These are phyloP conservation scores for Trichoderma sp. DNA, from an alignment of 2,329 filamentous ascomycete species.

Conservation along the genomic window DNA sequence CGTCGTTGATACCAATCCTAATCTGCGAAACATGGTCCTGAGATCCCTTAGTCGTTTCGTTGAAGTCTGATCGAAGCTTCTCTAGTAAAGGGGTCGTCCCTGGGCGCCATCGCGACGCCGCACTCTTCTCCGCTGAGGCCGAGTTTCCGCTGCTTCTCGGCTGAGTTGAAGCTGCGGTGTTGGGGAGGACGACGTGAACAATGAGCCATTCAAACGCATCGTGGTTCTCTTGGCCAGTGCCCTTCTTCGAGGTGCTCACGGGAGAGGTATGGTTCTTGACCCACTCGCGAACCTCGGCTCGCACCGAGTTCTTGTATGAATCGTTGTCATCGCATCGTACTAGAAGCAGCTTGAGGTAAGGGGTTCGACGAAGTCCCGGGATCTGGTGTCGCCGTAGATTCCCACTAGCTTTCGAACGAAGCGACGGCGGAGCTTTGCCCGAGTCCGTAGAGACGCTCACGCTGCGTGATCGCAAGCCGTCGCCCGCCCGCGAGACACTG, in stretches of 20 bases:
- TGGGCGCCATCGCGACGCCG: conserved; percentile 73
- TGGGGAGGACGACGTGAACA: conserved; percentile 86
- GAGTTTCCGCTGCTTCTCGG: conserved; percentile 63
- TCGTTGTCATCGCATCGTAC: conserved; percentile 96
- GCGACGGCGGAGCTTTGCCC: conserved; percentile 28
- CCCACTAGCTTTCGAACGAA: conserved; percentile 37
- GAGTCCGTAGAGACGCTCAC: conserved; percentile 42
- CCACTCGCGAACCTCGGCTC: conserved; percentile 86
- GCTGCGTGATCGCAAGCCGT: conserved; percentile 63
- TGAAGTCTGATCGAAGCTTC: conserved; percentile 89
- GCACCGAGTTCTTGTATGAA: conserved; percentile 78
- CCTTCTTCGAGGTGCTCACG: conserved; percentile 53
- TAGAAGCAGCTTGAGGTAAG: conserved; percentile 88
- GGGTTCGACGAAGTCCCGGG: conserved; percentile 85
- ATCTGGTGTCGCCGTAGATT: conserved; percentile 80
- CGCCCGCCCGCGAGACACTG: conserved; percentile 48
- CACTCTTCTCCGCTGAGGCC: conserved; percentile 64
- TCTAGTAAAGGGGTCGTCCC: conserved; percentile 83
- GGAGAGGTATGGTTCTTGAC: conserved; percentile 73
- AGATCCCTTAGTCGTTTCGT: conserved; percentile 67
- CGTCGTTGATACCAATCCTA: conserved; percentile 70
- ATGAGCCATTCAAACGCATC: conserved; percentile 97
- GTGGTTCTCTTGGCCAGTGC: conserved; percentile 81
- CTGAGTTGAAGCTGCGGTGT: conserved; percentile 77
- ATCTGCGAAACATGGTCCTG: conserved; percentile 84